Percentiles rank a stretch among this genome's conserved stretches.
Evolutionary conservation across 1,284 basidiomycete genomes (phyloP).

Genomic region (Ustilago trichophora): DNA sequence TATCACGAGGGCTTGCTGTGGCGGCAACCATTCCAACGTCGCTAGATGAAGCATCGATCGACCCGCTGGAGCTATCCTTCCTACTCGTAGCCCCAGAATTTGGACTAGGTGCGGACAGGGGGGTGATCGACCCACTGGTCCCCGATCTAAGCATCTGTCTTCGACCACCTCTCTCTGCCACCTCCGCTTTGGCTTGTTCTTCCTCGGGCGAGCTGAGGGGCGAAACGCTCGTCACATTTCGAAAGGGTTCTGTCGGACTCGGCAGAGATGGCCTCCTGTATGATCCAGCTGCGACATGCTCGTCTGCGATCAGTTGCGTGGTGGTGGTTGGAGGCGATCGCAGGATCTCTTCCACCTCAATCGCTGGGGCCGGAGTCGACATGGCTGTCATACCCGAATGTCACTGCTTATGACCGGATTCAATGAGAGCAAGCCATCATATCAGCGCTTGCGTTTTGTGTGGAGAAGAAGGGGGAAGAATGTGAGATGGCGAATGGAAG

Average conservation of each 20-base stretch:
- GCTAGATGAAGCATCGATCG: background rate
- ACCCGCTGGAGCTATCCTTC: conserved; percentile 4
- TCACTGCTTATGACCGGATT: no score
- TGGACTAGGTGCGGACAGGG: conserved; percentile 8
- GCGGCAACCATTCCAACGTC: no score
- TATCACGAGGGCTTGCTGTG: no score
- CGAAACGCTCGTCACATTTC: conserved; percentile 28
- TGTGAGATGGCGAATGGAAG: background rate
- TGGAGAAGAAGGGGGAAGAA: background rate
- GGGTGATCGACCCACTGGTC: conserved; percentile 32
- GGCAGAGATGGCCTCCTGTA: conserved; percentile 24
- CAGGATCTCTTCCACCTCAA: conserved; percentile 18
- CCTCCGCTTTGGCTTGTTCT: background rate
- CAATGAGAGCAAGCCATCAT: no score
- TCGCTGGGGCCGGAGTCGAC: no score
- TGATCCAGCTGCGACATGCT: conserved; percentile 16
- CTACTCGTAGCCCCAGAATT: background rate
- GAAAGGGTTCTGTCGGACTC: conserved; percentile 8
- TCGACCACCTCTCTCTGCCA: conserved; percentile 12
- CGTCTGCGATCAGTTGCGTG: conserved; percentile 16
- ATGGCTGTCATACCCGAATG: no score
- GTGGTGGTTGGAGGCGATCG: conserved; percentile 2
- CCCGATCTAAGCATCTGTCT: conserved; percentile 27
- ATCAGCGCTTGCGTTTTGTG: no score
- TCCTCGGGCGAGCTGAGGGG: conserved; percentile 29